Evolutionary conservation across 768 basidiomycete genomes (phyloP).

Genomic region (Lactarius deliciosus): DNA sequence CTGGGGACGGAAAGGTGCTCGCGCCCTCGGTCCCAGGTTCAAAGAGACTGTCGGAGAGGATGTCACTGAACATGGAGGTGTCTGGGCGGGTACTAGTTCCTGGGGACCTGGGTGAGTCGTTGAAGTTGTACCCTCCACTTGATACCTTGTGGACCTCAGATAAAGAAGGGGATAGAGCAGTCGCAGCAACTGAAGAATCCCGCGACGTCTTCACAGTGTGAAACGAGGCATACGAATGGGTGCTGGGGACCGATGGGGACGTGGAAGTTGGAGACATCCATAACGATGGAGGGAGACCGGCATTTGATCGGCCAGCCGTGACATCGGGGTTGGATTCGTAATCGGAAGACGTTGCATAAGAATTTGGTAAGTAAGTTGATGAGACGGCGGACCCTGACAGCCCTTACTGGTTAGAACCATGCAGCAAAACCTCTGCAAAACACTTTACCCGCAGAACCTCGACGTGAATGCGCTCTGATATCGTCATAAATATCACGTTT

Average conservation of each 20-base stretch:
- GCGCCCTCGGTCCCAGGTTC: conserved; percentile 43
- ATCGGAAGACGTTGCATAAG: conserved; percentile 31
- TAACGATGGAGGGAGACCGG: conserved; percentile 67
- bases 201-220: conserved; percentile 21
- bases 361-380: conserved; percentile 22
- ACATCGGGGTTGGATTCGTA: conserved; percentile 32
- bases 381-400: conserved; percentile 25
- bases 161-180: conserved; percentile 34
- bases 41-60: conserved; percentile 55
- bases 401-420: conserved; percentile 1
- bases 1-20: conserved; percentile 63
- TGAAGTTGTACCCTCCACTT: background rate
- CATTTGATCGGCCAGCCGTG: conserved; percentile 50
- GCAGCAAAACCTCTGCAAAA: background rate
- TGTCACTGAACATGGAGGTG: conserved; percentile 54
- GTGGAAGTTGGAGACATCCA: conserved; percentile 79
- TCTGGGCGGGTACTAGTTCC: conserved; percentile 13
- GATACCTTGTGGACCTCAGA: conserved; percentile 34
- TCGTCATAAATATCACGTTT: conserved; percentile 1
- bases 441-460: conserved; percentile 22
- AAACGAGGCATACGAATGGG: conserved; percentile 34
- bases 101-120: conserved; percentile 23
- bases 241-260: conserved; percentile 43
- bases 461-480: conserved; percentile 17
- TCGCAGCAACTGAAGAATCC: conserved; percentile 13